Evolutionary conservation across 1,284 basidiomycete species (phyloP), one percentile per base, ranked within the genome.

Genomic region (Exobasidium rhododendri): DNA sequence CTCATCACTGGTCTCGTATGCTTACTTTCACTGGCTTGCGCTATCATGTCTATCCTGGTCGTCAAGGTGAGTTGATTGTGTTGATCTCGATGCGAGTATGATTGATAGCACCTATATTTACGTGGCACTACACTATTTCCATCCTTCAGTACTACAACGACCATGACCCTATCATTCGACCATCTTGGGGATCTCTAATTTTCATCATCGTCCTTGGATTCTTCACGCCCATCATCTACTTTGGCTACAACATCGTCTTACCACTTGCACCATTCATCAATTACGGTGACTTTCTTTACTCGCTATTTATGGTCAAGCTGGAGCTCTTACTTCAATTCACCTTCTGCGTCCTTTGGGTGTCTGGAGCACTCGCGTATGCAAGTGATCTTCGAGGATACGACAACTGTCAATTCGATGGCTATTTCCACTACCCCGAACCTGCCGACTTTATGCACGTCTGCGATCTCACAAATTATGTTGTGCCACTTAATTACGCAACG

Each of bases 171-270:
- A 78, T 80, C 66, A 74, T 81, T 60, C 66, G 70, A 28, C 80
- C 80, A 1, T 75, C 80, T 0, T 80, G 80, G 79, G 78, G 80
- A 0, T 79, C 77, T 1, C 66, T 80, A 59, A 81, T 81, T 70
- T 81, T 77, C 69, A 61, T 75, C 43, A 75, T 81, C 64, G 63
- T 81, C 58, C 74, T 81, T 58, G 80, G 80, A 47, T 68, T 81
- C 49, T 64, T 77, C 22, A 79, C 77, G 1, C 69, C 66, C 60
- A 76, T 79, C 60, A 71, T 80, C 61, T 77, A 77, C 65, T 75
- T 80, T 69, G 74, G 77, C 43, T 81, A 79, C 69, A 79, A 78
- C 61, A 70, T 78, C 52, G 70, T 78, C 63, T 53, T 81, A 14
- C 76, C 80, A 11, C 65, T 77, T 29, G 74, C 76, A 54, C 70